Conservation (phyloP, 2,329 filamentous ascomycete genomes). For the Cladosporium sphaerospermum region DNA sequence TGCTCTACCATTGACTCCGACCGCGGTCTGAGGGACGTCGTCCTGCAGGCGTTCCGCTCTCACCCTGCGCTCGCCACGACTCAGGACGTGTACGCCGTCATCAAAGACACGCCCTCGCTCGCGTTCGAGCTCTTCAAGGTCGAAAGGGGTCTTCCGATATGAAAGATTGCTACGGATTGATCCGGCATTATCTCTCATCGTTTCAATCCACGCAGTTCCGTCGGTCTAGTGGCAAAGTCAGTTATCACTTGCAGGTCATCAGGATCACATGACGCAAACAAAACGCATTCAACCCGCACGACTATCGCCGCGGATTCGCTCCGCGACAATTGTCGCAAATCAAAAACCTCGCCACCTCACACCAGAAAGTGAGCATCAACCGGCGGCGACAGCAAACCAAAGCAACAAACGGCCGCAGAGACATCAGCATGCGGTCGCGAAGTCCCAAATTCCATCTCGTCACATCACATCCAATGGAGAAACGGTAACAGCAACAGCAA, state of each 20-base stretch:
- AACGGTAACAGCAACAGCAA: no score
- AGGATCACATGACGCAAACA: no score
- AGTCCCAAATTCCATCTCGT: no score
- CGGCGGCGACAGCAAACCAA: no score
- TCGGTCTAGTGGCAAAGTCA: no score
- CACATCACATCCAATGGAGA: no score
- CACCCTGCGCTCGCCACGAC: conserved; percentile 42
- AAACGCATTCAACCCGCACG: not conserved
- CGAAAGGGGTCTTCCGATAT: conserved; percentile 38
- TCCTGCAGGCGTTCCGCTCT: conserved; percentile 42
- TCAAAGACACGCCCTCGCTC: conserved; percentile 41
- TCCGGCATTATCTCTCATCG: no score
- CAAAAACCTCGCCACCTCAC: not conserved
- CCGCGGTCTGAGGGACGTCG: conserved; percentile 42
- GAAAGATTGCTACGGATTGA: not conserved
- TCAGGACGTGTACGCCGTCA: conserved; percentile 39
- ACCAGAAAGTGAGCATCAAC: no score
- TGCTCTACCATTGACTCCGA: conserved; percentile 45
- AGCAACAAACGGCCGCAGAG: no score
- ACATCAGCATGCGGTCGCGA: no score
- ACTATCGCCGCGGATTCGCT: not conserved
- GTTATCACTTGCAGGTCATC: no score
- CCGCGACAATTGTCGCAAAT: not conserved
- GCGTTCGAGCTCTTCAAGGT: conserved; percentile 45
- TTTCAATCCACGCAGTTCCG: no score